These are phyloP conservation scores for Termitomyces sp. DNA, from an alignment of 768 basidiomycete species.

Conservation along the genomic window DNA sequence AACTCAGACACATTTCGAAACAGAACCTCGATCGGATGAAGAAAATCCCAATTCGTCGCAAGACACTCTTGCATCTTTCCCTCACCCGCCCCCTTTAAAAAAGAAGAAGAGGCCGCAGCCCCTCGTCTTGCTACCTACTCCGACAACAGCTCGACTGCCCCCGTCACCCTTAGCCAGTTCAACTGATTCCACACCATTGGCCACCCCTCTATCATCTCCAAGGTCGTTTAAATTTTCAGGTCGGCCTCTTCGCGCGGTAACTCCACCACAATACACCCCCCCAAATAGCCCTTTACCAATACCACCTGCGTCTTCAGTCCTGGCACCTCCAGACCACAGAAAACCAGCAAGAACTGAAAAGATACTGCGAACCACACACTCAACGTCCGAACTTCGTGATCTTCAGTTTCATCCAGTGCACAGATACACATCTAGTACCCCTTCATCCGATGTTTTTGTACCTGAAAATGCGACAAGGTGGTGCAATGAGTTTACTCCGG, in stretches of 20 bases:
- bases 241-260: conserved; percentile 22
- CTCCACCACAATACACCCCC: conserved; percentile 30
- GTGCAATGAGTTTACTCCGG: background rate
- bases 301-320: conserved; percentile 19
- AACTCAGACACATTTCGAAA: conserved; percentile 1
- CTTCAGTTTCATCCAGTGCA: conserved; percentile 10
- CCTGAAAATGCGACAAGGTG: background rate
- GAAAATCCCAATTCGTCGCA: background rate
- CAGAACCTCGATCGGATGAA: conserved; percentile 11
- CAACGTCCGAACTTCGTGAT: conserved; percentile 17
- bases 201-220: conserved; percentile 29
- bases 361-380: conserved; percentile 19
- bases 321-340: conserved; percentile 3
- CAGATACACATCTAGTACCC: conserved; percentile 21
- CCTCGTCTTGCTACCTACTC: conserved; percentile 30
- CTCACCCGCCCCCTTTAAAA: conserved; percentile 34
- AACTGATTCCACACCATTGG: conserved; percentile 38
- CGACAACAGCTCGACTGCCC: conserved; percentile 26
- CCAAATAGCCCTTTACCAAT: conserved; percentile 36
- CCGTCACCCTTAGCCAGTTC: conserved; percentile 31
- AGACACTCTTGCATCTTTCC: conserved; percentile 31
- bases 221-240: conserved; percentile 14
- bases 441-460: conserved; percentile 3
- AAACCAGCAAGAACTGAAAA: background rate
- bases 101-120: conserved; percentile 35